Evolutionary conservation across 148 eudicot genomes (phyloP).

Genomic region (Hydrangea macrophylla): DNA sequence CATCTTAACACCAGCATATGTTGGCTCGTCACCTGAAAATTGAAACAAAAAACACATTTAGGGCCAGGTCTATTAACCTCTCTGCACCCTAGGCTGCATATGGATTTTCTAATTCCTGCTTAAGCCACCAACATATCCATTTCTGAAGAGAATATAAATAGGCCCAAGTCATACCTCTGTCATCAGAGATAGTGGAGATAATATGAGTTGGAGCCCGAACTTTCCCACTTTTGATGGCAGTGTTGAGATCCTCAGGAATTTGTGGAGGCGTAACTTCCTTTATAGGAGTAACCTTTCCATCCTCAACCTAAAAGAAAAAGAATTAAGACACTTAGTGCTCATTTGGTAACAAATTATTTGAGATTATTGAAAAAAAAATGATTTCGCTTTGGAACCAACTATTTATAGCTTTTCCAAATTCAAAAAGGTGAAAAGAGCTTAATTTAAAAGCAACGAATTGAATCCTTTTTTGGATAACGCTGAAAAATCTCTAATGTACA

Average conservation of each 20-base stretch:
- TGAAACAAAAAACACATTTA: conserved; percentile 5
- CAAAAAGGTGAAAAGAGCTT: too few species aligned
- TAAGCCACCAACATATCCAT: neutral
- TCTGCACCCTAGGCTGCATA: neutral
- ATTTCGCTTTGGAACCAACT: too few species aligned
- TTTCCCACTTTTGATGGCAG: conserved; percentile 95
- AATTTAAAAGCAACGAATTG: too few species aligned
- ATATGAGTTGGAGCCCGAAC: conserved; percentile 98
- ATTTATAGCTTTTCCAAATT: too few species aligned
- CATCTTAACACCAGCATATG: conserved; percentile 97
- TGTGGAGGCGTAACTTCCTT: conserved; percentile 94
- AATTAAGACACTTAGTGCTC: too few species aligned
- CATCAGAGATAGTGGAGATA: conserved; percentile 96
- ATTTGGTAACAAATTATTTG: too few species aligned
- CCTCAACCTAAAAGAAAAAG: conserved; percentile 48
- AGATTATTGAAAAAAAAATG: too few species aligned
- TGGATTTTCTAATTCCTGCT: neutral
- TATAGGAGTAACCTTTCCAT: conserved; percentile 61
- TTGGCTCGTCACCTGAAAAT: conserved; percentile 86
- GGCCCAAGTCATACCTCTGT: conserved; percentile 54
- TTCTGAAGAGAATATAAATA: neutral
- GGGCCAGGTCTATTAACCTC: neutral
- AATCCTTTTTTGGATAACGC: too few species aligned
- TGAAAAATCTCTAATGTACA: too few species aligned
- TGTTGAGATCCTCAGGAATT: conserved; percentile 93